phyloP scores from a whole-genome alignment of 2,329 filamentous ascomycete species.

The Neopestalotiopsis rosae region DNA sequence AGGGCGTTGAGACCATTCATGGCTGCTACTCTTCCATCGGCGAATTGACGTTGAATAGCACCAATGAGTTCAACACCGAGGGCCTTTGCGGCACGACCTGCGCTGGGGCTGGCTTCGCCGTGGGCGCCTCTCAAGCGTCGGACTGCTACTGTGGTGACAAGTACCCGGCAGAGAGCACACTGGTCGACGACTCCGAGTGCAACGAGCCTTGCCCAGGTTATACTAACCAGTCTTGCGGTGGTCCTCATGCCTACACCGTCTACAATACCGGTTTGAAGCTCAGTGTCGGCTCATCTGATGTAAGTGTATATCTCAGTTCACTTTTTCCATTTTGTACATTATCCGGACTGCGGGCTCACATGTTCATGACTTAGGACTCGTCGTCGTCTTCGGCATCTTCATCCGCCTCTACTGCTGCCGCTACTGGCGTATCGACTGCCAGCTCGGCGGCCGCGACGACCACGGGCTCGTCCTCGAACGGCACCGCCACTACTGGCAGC shows the following conservation, averaged over 20 bases:
- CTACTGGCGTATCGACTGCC: neutral
- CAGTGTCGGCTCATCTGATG: slow-evolving; percentile 4
- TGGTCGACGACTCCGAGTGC: slow-evolving; percentile 57
- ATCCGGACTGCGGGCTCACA: neutral
- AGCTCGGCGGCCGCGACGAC: neutral
- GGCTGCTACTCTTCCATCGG: slow-evolving; percentile 21
- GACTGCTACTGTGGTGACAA: slow-evolving; percentile 65
- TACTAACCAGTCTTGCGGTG: slow-evolving; percentile 53
- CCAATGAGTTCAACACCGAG: slow-evolving; percentile 1
- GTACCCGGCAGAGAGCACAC: slow-evolving; percentile 52
- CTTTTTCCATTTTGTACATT: neutral
- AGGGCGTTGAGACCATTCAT: slow-evolving; percentile 16
- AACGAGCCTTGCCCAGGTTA: slow-evolving; percentile 58
- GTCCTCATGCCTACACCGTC: slow-evolving; percentile 40
- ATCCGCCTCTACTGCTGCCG: neutral
- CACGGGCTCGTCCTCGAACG: slow-evolving; percentile 1
- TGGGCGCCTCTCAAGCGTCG: slow-evolving; percentile 15
- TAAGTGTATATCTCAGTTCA: neutral
- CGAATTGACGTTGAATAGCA: slow-evolving; percentile 3
- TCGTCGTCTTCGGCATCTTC: slow-evolving; percentile 8
- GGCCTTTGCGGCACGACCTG: slow-evolving; percentile 6
- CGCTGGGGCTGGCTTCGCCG: neutral
- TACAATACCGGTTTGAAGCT: slow-evolving; percentile 24
- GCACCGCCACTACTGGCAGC: slow-evolving; percentile 6
- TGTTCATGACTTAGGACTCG: neutral